A percentile compares a stretch with the other conserved stretches of the same genome.
Evolutionary conservation across 2,329 filamentous ascomycete species (phyloP).

Genomic region (Thermomyces lanuginosus): DNA sequence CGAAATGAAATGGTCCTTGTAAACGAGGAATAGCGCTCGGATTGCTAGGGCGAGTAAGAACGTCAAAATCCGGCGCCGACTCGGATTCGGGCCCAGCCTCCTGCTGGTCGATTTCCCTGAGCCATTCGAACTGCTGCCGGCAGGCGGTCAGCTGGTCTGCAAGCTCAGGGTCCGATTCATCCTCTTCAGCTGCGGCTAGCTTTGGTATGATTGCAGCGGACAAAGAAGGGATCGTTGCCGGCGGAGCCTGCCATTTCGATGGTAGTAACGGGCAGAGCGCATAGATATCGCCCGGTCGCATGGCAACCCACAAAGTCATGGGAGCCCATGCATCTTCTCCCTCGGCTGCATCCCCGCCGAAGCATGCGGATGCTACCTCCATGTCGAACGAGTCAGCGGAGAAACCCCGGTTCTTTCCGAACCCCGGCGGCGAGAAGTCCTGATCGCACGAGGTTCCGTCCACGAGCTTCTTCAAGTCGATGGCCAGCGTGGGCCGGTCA

Average conservation of each 20-base stretch:
- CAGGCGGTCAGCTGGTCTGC: constrained; percentile 32
- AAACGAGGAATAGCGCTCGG: constrained; percentile 42
- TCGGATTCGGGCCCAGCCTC: too few species aligned
- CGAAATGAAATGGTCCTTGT: constrained; percentile 44
- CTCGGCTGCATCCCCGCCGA: constrained; percentile 52
- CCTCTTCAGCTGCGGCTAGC: constrained; percentile 30
- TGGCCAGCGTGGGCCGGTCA: constrained; percentile 61
- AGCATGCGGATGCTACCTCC: constrained; percentile 80
- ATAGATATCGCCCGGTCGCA: constrained; percentile 84
- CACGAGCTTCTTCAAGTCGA: constrained; percentile 77
- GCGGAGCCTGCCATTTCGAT: constrained; percentile 63
- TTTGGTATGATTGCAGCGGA: constrained; percentile 70
- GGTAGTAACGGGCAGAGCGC: constrained; percentile 82
- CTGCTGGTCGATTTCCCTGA: constrained; percentile 39
- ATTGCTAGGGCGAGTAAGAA: constrained; percentile 39
- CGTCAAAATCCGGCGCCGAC: constrained; percentile 23
- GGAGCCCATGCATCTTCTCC: constrained; percentile 63
- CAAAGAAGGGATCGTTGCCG: constrained; percentile 63
- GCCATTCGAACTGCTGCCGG: constrained; percentile 44
- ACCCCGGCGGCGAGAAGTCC: constrained; percentile 62
- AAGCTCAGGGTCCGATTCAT: constrained; percentile 19
- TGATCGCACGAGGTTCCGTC: constrained; percentile 70
- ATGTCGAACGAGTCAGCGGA: constrained; percentile 84
- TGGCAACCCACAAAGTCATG: constrained; percentile 96
- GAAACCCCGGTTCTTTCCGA: constrained; percentile 61